A percentile compares a stretch with the other conserved stretches of the same genome.
Evolutionary conservation across 2,329 filamentous ascomycete genomes (phyloP).

Genomic region (Aspergillus sp.): DNA sequence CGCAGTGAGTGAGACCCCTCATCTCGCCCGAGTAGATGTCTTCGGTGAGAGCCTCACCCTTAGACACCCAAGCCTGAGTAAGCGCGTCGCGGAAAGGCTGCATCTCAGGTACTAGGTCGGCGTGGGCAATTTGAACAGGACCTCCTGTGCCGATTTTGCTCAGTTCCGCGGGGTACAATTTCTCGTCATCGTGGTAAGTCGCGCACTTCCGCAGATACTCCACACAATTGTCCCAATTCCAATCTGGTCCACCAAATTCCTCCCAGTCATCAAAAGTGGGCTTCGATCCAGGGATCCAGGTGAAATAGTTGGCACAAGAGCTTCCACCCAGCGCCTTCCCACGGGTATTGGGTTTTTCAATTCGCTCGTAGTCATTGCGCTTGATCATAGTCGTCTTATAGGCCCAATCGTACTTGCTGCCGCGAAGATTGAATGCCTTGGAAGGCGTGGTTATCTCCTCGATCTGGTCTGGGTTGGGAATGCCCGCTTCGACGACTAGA

Average conservation of each 20-base stretch:
- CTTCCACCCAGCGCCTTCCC: slow-evolving; percentile 60
- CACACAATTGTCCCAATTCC: slow-evolving; percentile 55
- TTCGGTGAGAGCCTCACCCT: slow-evolving; percentile 50
- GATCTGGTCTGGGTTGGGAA: slow-evolving; percentile 47
- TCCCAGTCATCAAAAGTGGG: slow-evolving; percentile 55
- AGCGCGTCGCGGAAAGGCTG: slow-evolving; percentile 46
- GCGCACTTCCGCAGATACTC: slow-evolving; percentile 56
- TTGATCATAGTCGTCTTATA: slow-evolving; percentile 63
- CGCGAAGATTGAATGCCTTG: slow-evolving; percentile 54
- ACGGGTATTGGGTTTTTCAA: slow-evolving; percentile 63
- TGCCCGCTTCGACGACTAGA: slow-evolving; percentile 36
- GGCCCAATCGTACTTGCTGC: slow-evolving; percentile 58
- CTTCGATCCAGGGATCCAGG: slow-evolving; percentile 59
- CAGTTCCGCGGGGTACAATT: slow-evolving; percentile 47
- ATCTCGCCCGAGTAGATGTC: slow-evolving; percentile 58
- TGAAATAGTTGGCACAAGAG: slow-evolving; percentile 61
- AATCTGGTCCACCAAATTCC: slow-evolving; percentile 47
- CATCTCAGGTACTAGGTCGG: slow-evolving; percentile 54
- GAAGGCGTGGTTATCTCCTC: slow-evolving; percentile 57
- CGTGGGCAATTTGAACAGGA: slow-evolving; percentile 54
- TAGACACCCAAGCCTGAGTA: slow-evolving; percentile 53
- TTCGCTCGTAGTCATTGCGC: slow-evolving; percentile 53
- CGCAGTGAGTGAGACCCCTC: slow-evolving; percentile 52
- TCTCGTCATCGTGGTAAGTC: slow-evolving; percentile 56
- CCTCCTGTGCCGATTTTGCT: slow-evolving; percentile 52